These are phyloP conservation scores for Vigna reflexopilosa DNA, from an alignment of 306 rosid species.

Conservation along the genomic window DNA sequence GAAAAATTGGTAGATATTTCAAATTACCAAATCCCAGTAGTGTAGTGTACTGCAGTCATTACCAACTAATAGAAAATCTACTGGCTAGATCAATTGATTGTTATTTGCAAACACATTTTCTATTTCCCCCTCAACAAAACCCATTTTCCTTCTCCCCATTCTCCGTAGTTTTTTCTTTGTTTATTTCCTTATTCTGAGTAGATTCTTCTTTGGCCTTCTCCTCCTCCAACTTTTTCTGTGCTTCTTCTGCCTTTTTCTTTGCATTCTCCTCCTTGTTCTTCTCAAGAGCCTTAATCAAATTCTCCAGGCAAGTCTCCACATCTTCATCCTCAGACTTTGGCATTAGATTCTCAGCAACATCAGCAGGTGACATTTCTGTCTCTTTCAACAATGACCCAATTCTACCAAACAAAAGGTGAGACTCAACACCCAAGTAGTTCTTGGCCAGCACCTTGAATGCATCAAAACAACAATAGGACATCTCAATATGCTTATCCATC, in stretches of 20 bases:
- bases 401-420: slow-evolving; percentile 46
- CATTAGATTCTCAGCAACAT: slow-evolving; percentile 79
- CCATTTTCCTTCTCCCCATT: slow-evolving; percentile 44
- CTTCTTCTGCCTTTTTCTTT: slow-evolving; percentile 43
- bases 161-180: background rate
- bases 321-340: slow-evolving; percentile 58
- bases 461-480: slow-evolving; percentile 67
- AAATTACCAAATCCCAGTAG: background rate
- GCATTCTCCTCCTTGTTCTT: slow-evolving; percentile 46
- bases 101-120: background rate
- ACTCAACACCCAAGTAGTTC: slow-evolving; percentile 65
- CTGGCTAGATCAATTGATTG: background rate
- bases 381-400: slow-evolving; percentile 55
- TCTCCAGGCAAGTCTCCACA: slow-evolving; percentile 51
- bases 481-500: slow-evolving; percentile 79
- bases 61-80: background rate
- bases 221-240: background rate
- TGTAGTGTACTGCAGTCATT: background rate
- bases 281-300: slow-evolving; percentile 61
- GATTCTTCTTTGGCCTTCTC: slow-evolving; percentile 37
- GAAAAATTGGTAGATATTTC: slow-evolving; percentile 8
- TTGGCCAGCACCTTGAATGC: slow-evolving; percentile 69
- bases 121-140: slow-evolving; percentile 27
- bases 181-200: background rate
- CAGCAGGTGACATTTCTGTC: slow-evolving; percentile 65